Evolutionary conservation across 1,284 basidiomycete species (phyloP).

Genomic region (Apiotrichum akiyoshidainum): DNA sequence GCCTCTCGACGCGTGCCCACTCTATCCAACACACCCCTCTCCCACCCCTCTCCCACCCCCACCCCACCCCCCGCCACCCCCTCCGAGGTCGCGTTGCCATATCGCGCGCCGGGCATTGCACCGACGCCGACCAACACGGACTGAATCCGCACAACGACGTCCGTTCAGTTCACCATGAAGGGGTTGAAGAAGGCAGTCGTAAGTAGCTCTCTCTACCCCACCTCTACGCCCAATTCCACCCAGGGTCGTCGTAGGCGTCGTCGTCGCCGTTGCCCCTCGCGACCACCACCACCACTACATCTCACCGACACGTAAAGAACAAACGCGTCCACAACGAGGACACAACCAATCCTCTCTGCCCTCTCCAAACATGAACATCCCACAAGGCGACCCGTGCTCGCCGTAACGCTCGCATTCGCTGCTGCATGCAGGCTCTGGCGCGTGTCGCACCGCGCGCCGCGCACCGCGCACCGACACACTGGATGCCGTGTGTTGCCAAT

Average conservation of each 20-base stretch:
- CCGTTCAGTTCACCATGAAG: conserved; percentile 62
- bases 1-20: no score
- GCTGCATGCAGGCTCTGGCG: neutral
- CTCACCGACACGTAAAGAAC: neutral
- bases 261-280: no score
- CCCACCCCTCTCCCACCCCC: conserved; percentile 2
- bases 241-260: no score
- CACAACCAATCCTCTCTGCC: neutral
- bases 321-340: neutral
- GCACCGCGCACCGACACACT: conserved; percentile 1
- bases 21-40: neutral
- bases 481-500: neutral
- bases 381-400: conserved; percentile 1
- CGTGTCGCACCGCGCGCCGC: conserved; percentile 1
- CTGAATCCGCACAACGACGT: conserved; percentile 1
- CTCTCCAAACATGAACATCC: no score
- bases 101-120: conserved; percentile 2
- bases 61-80: neutral
- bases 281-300: neutral
- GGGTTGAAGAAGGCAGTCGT: conserved; percentile 84
- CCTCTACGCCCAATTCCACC: no score
- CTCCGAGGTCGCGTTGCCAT: neutral
- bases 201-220: conserved; percentile 24
- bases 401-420: neutral
- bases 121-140: conserved; percentile 6